Conservation (phyloP, 179 eudicot species). For the Pouteria campechiana region DNA sequence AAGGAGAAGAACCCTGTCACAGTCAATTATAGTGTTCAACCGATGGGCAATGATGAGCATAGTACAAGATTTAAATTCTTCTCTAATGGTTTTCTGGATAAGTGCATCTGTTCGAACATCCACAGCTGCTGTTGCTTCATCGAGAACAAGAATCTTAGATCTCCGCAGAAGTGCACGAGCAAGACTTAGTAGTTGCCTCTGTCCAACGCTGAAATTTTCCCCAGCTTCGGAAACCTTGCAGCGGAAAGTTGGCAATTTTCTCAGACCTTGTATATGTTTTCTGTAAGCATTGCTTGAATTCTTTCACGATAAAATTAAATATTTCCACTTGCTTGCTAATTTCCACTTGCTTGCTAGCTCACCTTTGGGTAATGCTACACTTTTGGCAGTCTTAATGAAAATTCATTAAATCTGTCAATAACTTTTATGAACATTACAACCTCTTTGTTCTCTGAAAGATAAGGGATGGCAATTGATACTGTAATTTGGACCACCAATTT, state of each 20-base stretch:
- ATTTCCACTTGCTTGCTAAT: neutral
- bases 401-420: too few relatives aligned
- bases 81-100: slow-evolving; percentile 46
- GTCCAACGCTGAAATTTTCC: slow-evolving; percentile 63
- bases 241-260: neutral
- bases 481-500: neutral
- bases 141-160: slow-evolving; percentile 49
- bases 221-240: slow-evolving; percentile 47
- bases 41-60: slow-evolving; percentile 55
- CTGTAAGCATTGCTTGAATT: neutral
- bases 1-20: slow-evolving; percentile 38
- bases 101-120: slow-evolving; percentile 55
- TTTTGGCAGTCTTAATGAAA: too few relatives aligned
- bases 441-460: neutral
- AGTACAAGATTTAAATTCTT: slow-evolving; percentile 46
- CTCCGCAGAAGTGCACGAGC: slow-evolving; percentile 48
- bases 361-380: too few relatives aligned
- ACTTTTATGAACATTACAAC: too few relatives aligned
- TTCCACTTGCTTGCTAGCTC: too few relatives aligned
- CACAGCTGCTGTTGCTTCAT: slow-evolving; percentile 56
- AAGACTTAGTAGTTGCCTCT: slow-evolving; percentile 42
- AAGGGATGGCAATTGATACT: neutral
- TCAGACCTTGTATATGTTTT: too few relatives aligned
- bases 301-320: neutral
- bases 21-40: slow-evolving; percentile 41